Evolutionary conservation across 2,329 filamentous ascomycete genomes (phyloP).

Genomic region (Diaporthe batatas): DNA sequence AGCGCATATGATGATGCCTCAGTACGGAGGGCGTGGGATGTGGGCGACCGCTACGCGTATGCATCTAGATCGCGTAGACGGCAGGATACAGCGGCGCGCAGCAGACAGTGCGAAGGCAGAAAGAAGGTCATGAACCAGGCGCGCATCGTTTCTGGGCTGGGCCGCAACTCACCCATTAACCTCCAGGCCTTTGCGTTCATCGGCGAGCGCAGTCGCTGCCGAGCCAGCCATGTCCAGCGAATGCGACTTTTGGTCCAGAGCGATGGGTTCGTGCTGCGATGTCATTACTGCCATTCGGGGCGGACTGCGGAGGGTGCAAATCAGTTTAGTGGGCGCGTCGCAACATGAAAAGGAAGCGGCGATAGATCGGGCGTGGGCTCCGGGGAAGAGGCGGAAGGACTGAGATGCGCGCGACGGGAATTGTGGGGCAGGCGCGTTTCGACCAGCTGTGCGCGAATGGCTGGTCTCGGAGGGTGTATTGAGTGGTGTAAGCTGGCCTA

Average conservation of each 20-base stretch:
- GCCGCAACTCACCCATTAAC: constrained; percentile 70
- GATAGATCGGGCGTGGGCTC: background rate
- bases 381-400: background rate
- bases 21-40: background rate
- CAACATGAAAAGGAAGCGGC: constrained; percentile 53
- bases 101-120: background rate
- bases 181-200: constrained; percentile 47
- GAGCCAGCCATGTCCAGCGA: constrained; percentile 60
- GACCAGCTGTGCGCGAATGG: constrained; percentile 18
- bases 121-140: background rate
- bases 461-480: background rate
- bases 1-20: background rate
- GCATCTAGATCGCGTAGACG: background rate
- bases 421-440: constrained; percentile 36
- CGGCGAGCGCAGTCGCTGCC: constrained; percentile 58
- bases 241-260: constrained; percentile 64
- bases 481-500: constrained; percentile 16
- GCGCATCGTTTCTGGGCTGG: background rate
- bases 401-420: constrained; percentile 32
- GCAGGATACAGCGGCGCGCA: background rate
- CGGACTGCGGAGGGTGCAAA: constrained; percentile 48
- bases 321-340: constrained; percentile 41
- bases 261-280: constrained; percentile 59
- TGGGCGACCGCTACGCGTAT: background rate
- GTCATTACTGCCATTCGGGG: constrained; percentile 67